These are phyloP conservation scores for Arachis hypogaea DNA, from an alignment of 306 rosid genomes.

Conservation along the genomic window DNA sequence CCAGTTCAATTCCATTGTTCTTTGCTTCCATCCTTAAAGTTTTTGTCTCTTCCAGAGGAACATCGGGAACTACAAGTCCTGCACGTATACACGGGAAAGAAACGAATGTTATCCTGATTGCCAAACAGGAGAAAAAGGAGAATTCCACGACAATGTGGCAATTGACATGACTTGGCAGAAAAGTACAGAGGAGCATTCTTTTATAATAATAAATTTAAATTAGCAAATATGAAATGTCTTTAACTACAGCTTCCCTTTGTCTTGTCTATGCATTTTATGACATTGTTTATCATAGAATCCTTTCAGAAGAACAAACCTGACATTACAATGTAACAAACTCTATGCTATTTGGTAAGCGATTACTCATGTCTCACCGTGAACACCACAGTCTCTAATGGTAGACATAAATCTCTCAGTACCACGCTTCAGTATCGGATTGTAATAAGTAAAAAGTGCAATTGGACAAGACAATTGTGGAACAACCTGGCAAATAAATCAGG, in stretches of 20 bases:
- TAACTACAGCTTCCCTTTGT: not conserved
- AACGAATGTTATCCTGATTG: conserved; percentile 10
- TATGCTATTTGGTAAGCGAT: conserved; percentile 31
- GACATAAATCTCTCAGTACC: conserved; percentile 79
- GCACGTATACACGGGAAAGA: conserved; percentile 27
- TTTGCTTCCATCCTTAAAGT: conserved; percentile 72
- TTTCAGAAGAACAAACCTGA: conserved; percentile 11
- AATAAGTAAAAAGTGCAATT: conserved; percentile 80
- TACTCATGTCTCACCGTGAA: conserved; percentile 61
- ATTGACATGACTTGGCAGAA: conserved; percentile 28
- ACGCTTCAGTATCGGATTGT: conserved; percentile 91
- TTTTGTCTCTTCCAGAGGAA: conserved; percentile 84
- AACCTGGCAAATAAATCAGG: conserved; percentile 60
- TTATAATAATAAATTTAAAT: conserved; percentile 19
- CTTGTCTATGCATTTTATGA: conserved; percentile 18
- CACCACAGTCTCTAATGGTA: conserved; percentile 64
- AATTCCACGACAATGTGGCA: not conserved
- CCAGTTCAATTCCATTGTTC: conserved; percentile 82
- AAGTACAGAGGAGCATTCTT: conserved; percentile 23
- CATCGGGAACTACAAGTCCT: conserved; percentile 98
- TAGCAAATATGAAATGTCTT: not conserved
- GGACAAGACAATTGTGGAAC: conserved; percentile 86
- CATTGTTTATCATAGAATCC: conserved; percentile 5
- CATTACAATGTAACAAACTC: conserved; percentile 12
- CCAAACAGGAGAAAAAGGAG: conserved; percentile 11